Base-by-base conservation (phyloP, 164 flowering plant genomes). In the Malania oleifera region DNA sequence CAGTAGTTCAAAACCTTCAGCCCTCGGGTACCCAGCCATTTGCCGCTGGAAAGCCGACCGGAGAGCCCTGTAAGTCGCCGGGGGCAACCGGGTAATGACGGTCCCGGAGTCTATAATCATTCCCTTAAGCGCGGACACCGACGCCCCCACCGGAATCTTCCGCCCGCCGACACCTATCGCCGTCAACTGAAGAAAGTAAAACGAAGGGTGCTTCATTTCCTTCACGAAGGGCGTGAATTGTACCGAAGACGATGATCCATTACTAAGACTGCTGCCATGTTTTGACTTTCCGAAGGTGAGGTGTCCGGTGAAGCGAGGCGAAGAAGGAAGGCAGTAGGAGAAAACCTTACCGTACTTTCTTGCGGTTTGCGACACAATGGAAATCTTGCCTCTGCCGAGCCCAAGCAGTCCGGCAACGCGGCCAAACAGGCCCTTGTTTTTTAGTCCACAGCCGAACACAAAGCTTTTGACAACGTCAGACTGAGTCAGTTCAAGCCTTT, bases 91-190 rank as follows among this genome's bases (percentile, higher is more conserved):
- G 0, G 84, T 70, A 31, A 82, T 76, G 7, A 78, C 82, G 0
- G 87, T 82, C 12, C 84, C 84, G 5, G 84, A 74, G 70, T 82
- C 87, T 39, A 82, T 78, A 40, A 80, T 76, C 11, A 77, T 76
- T 13, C 48, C 48, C 48, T 7, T 2, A 25, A 14, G 3, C 48
- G 48, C 5, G 15, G 12, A 44, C 18, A 17, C 18, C 48, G 48
- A 17, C 48, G 48, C 7, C 15, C 7, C 3, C 12, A 44, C 6
- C 18, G 48, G 37, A 0, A 66, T 41, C 54, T 38, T 39, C 3
- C 48, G 48, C 19, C 77, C 79, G 0, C 49, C 69, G 4, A 82
- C 80, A 0, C 55, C 64, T 8, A 82, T 72, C 0, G 63, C 57
- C 0, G 61, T 40, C 19, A 80, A 24, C 2, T 57, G 61, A 15